Evolutionary conservation across 768 basidiomycete species (phyloP), one percentile per base, ranked within the genome.

Genomic region (Sarcomyxa edulis): DNA sequence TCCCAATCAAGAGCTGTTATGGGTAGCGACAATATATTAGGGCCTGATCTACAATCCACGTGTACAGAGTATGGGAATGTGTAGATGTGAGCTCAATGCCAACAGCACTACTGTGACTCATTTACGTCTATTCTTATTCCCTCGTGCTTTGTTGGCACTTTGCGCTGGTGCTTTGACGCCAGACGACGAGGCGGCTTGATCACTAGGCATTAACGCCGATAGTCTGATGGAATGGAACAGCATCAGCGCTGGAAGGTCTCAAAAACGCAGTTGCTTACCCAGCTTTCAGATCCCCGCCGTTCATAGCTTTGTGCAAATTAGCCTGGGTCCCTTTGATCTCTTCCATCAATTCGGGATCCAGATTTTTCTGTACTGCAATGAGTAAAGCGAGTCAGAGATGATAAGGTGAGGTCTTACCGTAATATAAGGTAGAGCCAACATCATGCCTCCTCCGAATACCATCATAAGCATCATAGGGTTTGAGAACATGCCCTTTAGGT

Each of bases 401-500:
- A 29, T 28, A 29, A 35, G 31, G 25, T 7, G 3, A 14, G 21
- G 6, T 20, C 65, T 33, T 51, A 87, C 87, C 72, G 83, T 82
- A 38, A 90, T 58, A 52, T 84, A 87, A 4, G 86, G 87, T 74
- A 77, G 80, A 16, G 69, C 74, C 19, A 90, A 57, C 63, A 84
- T 72, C 74, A 87, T 74, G 35, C 60, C 64, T 25, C 72, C 86
- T 31, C 72, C 81, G 46, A 72, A 58, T 21, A 77, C 68, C 78
- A 86, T 84, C 56, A 89, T 70, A 42, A 91, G 60, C 70, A 85
- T 84, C 87, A 91, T 89, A 6, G 87, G 87, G 53, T 78, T 91
- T 41, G 81, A 75, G 51, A 91, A 65, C 83, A 91, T 88, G 37
- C 66, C 76, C 40, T 83, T 39, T 16, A 87, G 45, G 56, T 83